phyloP scores from a whole-genome alignment of 2,329 filamentous ascomycete genomes.

The Monosporascus sp. region DNA sequence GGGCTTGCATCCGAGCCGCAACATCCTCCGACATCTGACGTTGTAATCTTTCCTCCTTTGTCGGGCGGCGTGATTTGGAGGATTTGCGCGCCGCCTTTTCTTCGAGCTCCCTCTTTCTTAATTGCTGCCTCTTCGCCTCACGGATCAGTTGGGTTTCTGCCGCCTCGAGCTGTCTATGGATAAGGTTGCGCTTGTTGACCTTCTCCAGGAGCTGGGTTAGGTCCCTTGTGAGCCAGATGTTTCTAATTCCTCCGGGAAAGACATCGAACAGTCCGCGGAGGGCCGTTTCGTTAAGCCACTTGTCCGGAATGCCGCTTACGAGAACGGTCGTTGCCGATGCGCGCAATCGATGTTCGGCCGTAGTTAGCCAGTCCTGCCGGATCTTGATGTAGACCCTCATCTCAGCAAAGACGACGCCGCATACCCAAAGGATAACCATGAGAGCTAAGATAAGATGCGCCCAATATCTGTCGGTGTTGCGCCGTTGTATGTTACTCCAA shows the following conservation, averaged over 20 bases:
- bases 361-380: slow-evolving; percentile 89
- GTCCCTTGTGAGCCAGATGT: slow-evolving; percentile 95
- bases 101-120: slow-evolving; percentile 60
- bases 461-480: slow-evolving; percentile 67
- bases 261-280: slow-evolving; percentile 86
- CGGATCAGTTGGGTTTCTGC: slow-evolving; percentile 84
- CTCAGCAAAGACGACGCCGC: slow-evolving; percentile 81
- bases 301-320: slow-evolving; percentile 81
- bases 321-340: slow-evolving; percentile 95
- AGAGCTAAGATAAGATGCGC: slow-evolving; percentile 80
- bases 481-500: slow-evolving; percentile 75
- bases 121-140: slow-evolving; percentile 70
- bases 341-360: slow-evolving; percentile 85
- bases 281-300: slow-evolving; percentile 83
- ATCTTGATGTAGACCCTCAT: slow-evolving; percentile 85
- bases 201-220: slow-evolving; percentile 80
- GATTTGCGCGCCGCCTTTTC: slow-evolving; percentile 60
- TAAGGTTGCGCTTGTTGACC: slow-evolving; percentile 65
- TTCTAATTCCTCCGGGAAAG: slow-evolving; percentile 89
- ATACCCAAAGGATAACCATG: slow-evolving; percentile 75
- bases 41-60: slow-evolving; percentile 45
- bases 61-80: slow-evolving; percentile 41
- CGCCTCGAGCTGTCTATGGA: slow-evolving; percentile 68
- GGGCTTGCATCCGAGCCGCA: slow-evolving; percentile 45
- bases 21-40: slow-evolving; percentile 45